Evolutionary conservation across 2,329 filamentous ascomycete species (phyloP).

Genomic region (Botryotinia convoluta): DNA sequence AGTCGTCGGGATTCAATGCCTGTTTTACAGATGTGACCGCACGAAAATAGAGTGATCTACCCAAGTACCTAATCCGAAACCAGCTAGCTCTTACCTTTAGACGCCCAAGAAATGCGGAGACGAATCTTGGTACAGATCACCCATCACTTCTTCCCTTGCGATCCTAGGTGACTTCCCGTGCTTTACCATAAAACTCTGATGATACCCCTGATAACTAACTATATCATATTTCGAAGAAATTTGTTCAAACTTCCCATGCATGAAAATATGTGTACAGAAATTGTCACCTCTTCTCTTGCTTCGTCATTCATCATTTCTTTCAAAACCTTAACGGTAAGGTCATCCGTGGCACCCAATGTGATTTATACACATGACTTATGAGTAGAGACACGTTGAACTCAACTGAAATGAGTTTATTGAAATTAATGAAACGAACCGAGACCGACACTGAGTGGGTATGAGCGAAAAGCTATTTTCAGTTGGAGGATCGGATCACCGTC

Average conservation of each 20-base stretch:
- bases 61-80: neutral
- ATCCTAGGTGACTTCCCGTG: neutral
- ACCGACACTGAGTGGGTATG: neutral
- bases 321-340: neutral
- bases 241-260: neutral
- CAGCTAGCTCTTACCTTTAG: conserved; percentile 6
- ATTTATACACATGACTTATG: neutral
- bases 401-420: neutral
- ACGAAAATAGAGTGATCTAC: neutral
- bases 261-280: neutral
- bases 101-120: conserved; percentile 7
- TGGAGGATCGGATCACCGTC: neutral
- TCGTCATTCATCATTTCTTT: neutral
- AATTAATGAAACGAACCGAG: neutral
- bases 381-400: neutral
- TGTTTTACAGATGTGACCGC: neutral
- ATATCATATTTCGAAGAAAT: too few relatives aligned
- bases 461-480: neutral
- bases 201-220: neutral
- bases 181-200: conserved; percentile 1
- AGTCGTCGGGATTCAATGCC: neutral
- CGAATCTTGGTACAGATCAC: conserved; percentile 13
- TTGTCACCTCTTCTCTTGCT: neutral
- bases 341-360: neutral
- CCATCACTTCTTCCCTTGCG: neutral